phyloP scores from a whole-genome alignment of 345 rosid species.

The Mangifera indica region DNA sequence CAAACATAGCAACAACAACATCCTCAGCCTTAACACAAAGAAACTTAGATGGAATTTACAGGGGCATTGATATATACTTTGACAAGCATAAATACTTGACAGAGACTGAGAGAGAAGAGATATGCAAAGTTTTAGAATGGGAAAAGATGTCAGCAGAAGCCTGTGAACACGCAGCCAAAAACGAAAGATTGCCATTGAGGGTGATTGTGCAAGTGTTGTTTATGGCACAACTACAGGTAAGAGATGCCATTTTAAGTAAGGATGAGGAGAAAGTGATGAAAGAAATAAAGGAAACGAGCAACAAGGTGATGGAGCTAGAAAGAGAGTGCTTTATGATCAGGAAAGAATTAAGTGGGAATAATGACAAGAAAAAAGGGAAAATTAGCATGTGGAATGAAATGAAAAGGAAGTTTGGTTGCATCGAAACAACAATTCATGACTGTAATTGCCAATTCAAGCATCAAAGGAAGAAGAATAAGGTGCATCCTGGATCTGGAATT shows the following conservation, averaged over 20 bases:
- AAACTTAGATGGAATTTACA: conserved; percentile 66
- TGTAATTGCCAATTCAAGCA: conserved; percentile 44
- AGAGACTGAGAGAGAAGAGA: conserved; percentile 62
- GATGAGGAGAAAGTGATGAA: conserved; percentile 29
- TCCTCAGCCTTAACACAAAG: conserved; percentile 38
- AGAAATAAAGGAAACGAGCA: conserved; percentile 62
- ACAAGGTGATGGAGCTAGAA: conserved; percentile 59
- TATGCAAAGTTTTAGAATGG: conserved; percentile 61
- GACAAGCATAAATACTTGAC: conserved; percentile 60
- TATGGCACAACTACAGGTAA: conserved; percentile 57
- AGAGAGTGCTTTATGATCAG: conserved; percentile 45
- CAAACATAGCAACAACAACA: conserved; percentile 50
- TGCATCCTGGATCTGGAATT: conserved; percentile 34
- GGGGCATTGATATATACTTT: conserved; percentile 66
- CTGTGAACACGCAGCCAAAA: conserved; percentile 55
- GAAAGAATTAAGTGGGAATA: conserved; percentile 45
- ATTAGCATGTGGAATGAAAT: conserved; percentile 63
- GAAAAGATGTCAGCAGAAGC: conserved; percentile 65
- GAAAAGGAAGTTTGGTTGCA: conserved; percentile 91
- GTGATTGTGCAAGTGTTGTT: conserved; percentile 52
- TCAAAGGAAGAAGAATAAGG: conserved; percentile 48
- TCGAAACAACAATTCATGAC: conserved; percentile 39
- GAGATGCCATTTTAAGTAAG: conserved; percentile 38
- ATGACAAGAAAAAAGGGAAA: conserved; percentile 41
- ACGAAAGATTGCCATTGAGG: conserved; percentile 66